A percentile compares a stretch with the other conserved stretches of the same genome.
phyloP scores from a whole-genome alignment of 768 basidiomycete species.

The Lactarius psammicola region DNA sequence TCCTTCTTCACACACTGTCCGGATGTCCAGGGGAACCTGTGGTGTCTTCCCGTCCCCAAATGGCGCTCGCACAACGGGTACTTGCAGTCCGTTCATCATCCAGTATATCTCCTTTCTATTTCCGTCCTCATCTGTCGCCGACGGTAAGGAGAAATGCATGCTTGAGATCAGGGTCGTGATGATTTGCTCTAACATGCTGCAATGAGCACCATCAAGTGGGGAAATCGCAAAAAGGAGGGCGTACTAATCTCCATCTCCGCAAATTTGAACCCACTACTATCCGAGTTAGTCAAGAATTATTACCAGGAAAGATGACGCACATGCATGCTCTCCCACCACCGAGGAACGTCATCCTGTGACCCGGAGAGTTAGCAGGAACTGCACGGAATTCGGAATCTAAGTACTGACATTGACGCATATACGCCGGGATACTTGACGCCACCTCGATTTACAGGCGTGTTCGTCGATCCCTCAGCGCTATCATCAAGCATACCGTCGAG shows the following conservation, averaged over 20 bases:
- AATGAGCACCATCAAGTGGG: neutral
- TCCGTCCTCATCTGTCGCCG: slow-evolving; percentile 34
- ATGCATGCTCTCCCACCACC: neutral
- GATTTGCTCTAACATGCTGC: slow-evolving; percentile 36
- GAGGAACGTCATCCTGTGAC: neutral
- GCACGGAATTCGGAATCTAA: neutral
- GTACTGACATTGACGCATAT: slow-evolving; percentile 30
- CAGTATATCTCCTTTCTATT: slow-evolving; percentile 39
- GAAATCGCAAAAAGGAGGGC: neutral
- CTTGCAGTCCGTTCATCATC: slow-evolving; percentile 39
- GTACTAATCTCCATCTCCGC: neutral
- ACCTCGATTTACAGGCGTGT: slow-evolving; percentile 10
- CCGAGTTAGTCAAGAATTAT: neutral
- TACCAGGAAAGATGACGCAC: neutral
- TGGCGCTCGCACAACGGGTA: slow-evolving; percentile 40
- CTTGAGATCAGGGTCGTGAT: slow-evolving; percentile 37
- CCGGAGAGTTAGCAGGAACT: neutral
- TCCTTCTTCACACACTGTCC: slow-evolving; percentile 34
- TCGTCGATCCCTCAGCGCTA: neutral
- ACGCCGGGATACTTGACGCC: slow-evolving; percentile 29
- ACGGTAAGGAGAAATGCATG: slow-evolving; percentile 39
- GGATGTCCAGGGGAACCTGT: slow-evolving; percentile 37
- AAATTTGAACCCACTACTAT: neutral
- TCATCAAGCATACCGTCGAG: slow-evolving; percentile 19
- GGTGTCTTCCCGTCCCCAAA: slow-evolving; percentile 37